Conservation (phyloP, 768 basidiomycete genomes). For the Paxillus rubicundulus region DNA sequence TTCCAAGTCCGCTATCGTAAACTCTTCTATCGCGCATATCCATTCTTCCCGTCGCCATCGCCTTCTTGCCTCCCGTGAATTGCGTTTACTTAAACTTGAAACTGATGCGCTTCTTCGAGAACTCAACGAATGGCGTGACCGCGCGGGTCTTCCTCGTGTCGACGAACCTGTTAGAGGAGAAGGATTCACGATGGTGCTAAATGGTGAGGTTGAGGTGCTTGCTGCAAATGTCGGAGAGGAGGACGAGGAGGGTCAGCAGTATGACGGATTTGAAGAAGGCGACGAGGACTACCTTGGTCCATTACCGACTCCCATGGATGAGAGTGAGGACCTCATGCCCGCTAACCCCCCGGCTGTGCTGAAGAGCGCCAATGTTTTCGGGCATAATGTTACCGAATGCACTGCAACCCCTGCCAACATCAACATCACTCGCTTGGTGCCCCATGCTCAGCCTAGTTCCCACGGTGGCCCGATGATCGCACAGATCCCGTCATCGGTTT, state of each 20-base stretch:
- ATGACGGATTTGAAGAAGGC: conserved; percentile 39
- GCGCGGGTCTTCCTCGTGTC: conserved; percentile 64
- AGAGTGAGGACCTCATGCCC: conserved; percentile 30
- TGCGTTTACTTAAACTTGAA: conserved; percentile 76
- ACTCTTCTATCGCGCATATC: conserved; percentile 88
- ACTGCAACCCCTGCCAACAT: conserved; percentile 30
- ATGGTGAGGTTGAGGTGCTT: conserved; percentile 69
- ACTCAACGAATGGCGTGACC: conserved; percentile 90
- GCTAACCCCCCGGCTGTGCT: conserved; percentile 29
- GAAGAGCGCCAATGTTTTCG: conserved; percentile 33
- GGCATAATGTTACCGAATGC: conserved; percentile 28
- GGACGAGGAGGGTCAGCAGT: conserved; percentile 46
- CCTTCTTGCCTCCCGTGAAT: conserved; percentile 75
- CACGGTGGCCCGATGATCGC: conserved; percentile 46
- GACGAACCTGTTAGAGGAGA: conserved; percentile 75
- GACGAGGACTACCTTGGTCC: conserved; percentile 38
- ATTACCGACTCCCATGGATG: conserved; percentile 27
- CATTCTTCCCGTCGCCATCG: conserved; percentile 81
- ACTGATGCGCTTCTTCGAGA: conserved; percentile 85
- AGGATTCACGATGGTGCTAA: conserved; percentile 67
- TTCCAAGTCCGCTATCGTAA: conserved; percentile 95
- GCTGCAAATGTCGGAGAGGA: conserved; percentile 52
- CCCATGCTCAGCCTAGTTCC: conserved; percentile 16
- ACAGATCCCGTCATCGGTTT: conserved; percentile 39
- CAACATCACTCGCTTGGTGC: conserved; percentile 26